These are phyloP conservation scores for Bryum argenteum DNA, from an alignment of 225 moss, liverwort and hornwort genomes.

Conservation along the genomic window DNA sequence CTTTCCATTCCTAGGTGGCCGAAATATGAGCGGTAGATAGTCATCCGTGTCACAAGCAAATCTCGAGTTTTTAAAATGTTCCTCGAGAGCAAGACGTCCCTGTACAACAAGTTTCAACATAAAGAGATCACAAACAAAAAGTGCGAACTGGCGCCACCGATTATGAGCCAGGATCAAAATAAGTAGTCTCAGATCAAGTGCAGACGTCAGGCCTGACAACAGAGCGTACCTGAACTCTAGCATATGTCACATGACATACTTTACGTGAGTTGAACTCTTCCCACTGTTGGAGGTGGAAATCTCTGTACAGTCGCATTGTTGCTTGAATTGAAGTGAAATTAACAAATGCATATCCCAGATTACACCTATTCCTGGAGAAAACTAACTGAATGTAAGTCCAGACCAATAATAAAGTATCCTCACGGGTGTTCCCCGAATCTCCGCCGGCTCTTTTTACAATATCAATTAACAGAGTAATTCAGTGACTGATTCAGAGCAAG, in stretches of 20 bases:
- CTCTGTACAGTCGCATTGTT: slow-evolving; percentile 72
- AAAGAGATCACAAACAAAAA: not conserved
- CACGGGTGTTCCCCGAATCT: not conserved
- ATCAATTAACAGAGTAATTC: not conserved
- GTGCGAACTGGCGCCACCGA: not conserved
- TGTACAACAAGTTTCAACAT: slow-evolving; percentile 21
- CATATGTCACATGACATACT: slow-evolving; percentile 93
- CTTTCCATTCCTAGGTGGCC: slow-evolving; percentile 74
- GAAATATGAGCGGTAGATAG: slow-evolving; percentile 83
- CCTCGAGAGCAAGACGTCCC: slow-evolving; percentile 83
- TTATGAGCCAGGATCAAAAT: not conserved
- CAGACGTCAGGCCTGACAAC: slow-evolving; percentile 1
- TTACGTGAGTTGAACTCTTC: slow-evolving; percentile 97
- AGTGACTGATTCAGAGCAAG: not conserved
- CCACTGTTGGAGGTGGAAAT: slow-evolving; percentile 90
- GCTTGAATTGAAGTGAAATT: slow-evolving; percentile 85
- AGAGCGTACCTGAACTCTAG: slow-evolving; percentile 79
- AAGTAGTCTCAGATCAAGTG: not conserved
- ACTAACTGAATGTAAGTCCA: not conserved
- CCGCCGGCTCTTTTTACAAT: not conserved
- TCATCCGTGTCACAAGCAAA: slow-evolving; percentile 98
- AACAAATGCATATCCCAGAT: slow-evolving; percentile 98
- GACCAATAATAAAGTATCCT: not conserved
- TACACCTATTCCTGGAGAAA: slow-evolving; percentile 84
- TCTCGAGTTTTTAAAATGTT: slow-evolving; percentile 93